phyloP scores from a whole-genome alignment of 2,329 filamentous ascomycete genomes.

The Fusarium sp. region DNA sequence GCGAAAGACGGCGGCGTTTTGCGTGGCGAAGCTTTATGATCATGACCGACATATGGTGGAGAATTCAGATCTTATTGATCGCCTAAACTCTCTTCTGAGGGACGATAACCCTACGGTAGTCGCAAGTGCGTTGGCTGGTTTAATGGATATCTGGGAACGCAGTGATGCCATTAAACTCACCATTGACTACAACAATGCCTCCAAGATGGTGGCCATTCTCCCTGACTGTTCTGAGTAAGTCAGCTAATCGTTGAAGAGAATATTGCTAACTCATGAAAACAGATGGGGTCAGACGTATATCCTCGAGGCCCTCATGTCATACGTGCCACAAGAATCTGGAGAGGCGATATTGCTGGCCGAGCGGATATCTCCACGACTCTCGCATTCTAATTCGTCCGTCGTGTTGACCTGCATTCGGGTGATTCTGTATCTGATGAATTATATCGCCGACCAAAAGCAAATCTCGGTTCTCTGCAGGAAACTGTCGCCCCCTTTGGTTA shows the following conservation, averaged over 20 bases:
- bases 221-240: conserved; percentile 96
- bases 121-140: conserved; percentile 86
- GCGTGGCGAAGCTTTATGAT: conserved; percentile 97
- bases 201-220: conserved; percentile 96
- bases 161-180: conserved; percentile 98
- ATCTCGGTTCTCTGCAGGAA: conserved; percentile 90
- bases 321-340: conserved; percentile 89
- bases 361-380: conserved; percentile 92
- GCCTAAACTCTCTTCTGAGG: conserved; percentile 87
- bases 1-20: conserved; percentile 95
- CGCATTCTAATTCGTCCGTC: conserved; percentile 96
- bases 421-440: conserved; percentile 98
- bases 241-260: neutral
- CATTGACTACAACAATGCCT: conserved; percentile 96
- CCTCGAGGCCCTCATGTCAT: conserved; percentile 96
- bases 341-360: conserved; percentile 93
- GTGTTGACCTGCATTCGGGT: conserved; percentile 97
- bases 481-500: conserved; percentile 93
- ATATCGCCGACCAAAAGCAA: conserved; percentile 92
- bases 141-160: conserved; percentile 99
- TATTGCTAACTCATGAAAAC: conserved; percentile 29
- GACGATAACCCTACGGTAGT: conserved; percentile 99
- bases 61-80: conserved; percentile 89
- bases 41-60: conserved; percentile 94
- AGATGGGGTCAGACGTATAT: conserved; percentile 99